Evolutionary conservation across 2,329 filamentous ascomycete genomes (phyloP), one percentile per base, ranked within the genome.

Genomic region (Pseudogymnoascus sp.): DNA sequence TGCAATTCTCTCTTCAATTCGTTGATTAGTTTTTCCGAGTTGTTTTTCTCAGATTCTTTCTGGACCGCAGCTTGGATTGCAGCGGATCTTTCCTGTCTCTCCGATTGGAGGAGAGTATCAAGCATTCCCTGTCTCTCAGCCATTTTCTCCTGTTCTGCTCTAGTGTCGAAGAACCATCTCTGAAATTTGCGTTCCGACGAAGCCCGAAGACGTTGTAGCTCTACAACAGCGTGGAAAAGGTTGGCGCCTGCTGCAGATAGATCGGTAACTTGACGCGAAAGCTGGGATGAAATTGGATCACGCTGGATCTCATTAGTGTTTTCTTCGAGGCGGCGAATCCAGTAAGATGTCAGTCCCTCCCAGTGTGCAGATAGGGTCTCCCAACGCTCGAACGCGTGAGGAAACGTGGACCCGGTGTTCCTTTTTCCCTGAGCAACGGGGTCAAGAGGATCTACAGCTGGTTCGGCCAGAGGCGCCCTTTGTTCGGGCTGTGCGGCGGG

Each of bases 161-260:
- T 84, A 7, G 93, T 96, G 74, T 99, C 95, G 70, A 96, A 96
- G 77, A 97, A 97, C 95, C 95, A 99, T 61, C 95, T 85, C 76
- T 99, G 95, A 71, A 99, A 99, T 74, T 97, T 97, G 67, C 95
- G 87, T 76, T 99, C 95, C 0, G 93, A 97, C 63, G 92, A 96
- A 38, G 95, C 95, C 47, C 95, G 89, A 26, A 99, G 81, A 31
- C 95, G 87, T 75, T 99, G 95, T 53, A 99, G 80, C 76, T 99
- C 95, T 3, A 99, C 95, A 0, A 99, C 93, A 9, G 95, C 95
- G 74, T 99, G 95, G 75, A 99, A 99, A 0, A 99, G 81, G 70
- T 99, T 99, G 4, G 95, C 95, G 11, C 95, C 95, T 0, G 95
- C 95, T 7, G 95, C 95, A 26, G 95, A 97, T n/a, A 99, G 82